Evolutionary conservation across 345 rosid genomes (phyloP), one percentile per base, ranked within the genome.

Genomic region (Sisymbrium irio): DNA sequence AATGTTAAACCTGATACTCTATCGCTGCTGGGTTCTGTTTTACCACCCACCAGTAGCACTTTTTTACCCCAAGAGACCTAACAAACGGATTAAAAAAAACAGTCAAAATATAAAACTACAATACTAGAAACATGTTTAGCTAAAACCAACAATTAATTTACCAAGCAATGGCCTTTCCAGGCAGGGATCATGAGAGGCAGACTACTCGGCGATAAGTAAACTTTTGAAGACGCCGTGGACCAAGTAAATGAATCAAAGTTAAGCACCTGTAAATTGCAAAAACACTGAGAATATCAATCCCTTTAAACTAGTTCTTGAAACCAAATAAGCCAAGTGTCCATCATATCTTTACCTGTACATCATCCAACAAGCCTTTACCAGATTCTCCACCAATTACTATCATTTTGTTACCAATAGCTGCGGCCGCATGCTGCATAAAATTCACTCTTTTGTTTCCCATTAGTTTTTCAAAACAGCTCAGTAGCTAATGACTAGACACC

Each of bases 61-160:
- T 87, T 92, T 71, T 90, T 92, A 60, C 99, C 98, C 97, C 97
- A 95, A 63, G 98, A 88, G 72, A 95, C 90, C 99, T 95, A 58
- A 42, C 53, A 64, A 19, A 30, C 19, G 4, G 30, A 50, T 28
- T 10, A 50, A 28, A 2, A 37, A 22, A 1, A 51, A 39, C 36
- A 54, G 28, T 49, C 13, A 32, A 71, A 64, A 62, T 27, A 46
- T 6, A 42, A 35, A 44, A 53, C 42, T 22, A 54, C 7, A 13
- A 62, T 32, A 45, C 25, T 7, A 62, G 27, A 44, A 22, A 55
- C 35, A 19, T 64, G 4, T 37, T 77, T 18, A 25, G 28, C 9
- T 42, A 17, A 68, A 54, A 76, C 70, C 28, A 69, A 44, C 19
- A 62, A 54, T 53, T 14, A 71, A 14, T 33, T 6, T 89, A 95